Evolutionary conservation across 2,329 filamentous ascomycete genomes (phyloP).

Genomic region (Ceratocystis eucalypticola): DNA sequence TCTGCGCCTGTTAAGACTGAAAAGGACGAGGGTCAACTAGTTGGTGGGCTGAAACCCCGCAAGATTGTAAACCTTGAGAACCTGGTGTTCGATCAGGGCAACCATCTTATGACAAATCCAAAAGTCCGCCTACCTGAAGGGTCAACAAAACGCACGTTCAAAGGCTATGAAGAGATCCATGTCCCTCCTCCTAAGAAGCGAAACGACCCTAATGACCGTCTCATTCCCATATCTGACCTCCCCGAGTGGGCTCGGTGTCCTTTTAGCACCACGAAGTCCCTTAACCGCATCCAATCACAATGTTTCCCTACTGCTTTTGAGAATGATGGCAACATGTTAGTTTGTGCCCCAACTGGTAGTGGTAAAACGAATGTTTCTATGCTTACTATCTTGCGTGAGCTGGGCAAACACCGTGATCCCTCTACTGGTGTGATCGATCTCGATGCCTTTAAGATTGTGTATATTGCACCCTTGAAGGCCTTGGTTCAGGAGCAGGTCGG

Average conservation of each 20-base stretch:
- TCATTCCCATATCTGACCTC: constrained; percentile 74
- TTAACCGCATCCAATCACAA: constrained; percentile 92
- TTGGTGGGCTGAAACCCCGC: constrained; percentile 73
- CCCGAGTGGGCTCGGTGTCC: constrained; percentile 83
- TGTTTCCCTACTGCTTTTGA: constrained; percentile 85
- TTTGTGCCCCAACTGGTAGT: constrained; percentile 92
- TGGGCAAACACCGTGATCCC: constrained; percentile 85
- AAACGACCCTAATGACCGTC: constrained; percentile 62
- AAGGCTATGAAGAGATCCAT: constrained; percentile 97
- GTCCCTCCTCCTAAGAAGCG: constrained; percentile 86
- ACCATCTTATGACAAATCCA: constrained; percentile 98
- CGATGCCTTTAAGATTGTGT: constrained; percentile 96
- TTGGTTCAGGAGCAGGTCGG: constrained; percentile 96
- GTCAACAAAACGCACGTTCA: constrained; percentile 88
- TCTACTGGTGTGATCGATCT: constrained; percentile 87
- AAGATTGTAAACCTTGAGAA: constrained; percentile 90
- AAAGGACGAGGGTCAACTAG: constrained; percentile 51
- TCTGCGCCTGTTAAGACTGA: constrained; percentile 38
- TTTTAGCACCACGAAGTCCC: constrained; percentile 71
- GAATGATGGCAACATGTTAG: constrained; percentile 92
- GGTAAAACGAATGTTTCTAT: constrained; percentile 99
- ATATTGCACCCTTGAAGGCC: constrained; percentile 90
- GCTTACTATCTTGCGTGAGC: constrained; percentile 88
- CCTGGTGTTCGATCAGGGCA: constrained; percentile 91
- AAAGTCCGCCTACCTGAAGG: constrained; percentile 89